Percentiles rank a stretch among this genome's conserved stretches.
These are phyloP conservation scores for Chytriomyces sp. DNA, from an alignment of 192 early-diverging fungal genomes.

Conservation along the genomic window DNA sequence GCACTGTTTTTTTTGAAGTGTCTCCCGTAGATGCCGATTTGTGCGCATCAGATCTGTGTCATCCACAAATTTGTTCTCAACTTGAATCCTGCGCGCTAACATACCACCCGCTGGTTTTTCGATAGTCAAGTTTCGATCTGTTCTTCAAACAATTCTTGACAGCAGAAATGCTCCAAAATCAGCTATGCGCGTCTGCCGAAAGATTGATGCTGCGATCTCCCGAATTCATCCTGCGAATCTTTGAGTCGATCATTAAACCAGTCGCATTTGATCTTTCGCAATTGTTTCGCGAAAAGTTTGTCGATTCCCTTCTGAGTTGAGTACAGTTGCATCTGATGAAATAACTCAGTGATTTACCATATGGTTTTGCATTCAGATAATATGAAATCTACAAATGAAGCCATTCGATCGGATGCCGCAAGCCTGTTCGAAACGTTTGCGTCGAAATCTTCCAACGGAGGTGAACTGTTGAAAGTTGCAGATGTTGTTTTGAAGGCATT, in stretches of 20 bases:
- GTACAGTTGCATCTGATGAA: not conserved
- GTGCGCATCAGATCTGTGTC: constrained; percentile 30
- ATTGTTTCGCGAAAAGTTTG: constrained; percentile 66
- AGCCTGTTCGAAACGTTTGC: constrained; percentile 66
- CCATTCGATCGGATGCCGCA: constrained; percentile 61
- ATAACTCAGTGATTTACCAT: not conserved
- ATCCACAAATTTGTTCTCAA: not conserved
- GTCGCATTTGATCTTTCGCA: constrained; percentile 66
- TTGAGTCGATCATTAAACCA: constrained; percentile 55
- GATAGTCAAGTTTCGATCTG: constrained; percentile 55
- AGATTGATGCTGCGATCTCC: constrained; percentile 85
- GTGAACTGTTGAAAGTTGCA: constrained; percentile 63
- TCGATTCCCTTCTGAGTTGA: constrained; percentile 62
- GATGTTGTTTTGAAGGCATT: constrained; percentile 64
- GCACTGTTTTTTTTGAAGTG: not conserved
- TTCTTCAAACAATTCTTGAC: constrained; percentile 66
- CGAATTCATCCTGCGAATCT: constrained; percentile 69
- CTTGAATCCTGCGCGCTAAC: not conserved
- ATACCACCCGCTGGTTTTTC: constrained; percentile 32
- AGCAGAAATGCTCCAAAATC: constrained; percentile 55
- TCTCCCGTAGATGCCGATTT: not conserved
- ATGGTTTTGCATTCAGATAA: constrained; percentile 41
- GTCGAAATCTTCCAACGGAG: constrained; percentile 49
- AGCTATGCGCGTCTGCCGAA: constrained; percentile 70
- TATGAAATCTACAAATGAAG: constrained; percentile 69